These are phyloP conservation scores for Aureobasidium pullulans DNA, from an alignment of 2,329 filamentous ascomycete genomes.

Conservation along the genomic window DNA sequence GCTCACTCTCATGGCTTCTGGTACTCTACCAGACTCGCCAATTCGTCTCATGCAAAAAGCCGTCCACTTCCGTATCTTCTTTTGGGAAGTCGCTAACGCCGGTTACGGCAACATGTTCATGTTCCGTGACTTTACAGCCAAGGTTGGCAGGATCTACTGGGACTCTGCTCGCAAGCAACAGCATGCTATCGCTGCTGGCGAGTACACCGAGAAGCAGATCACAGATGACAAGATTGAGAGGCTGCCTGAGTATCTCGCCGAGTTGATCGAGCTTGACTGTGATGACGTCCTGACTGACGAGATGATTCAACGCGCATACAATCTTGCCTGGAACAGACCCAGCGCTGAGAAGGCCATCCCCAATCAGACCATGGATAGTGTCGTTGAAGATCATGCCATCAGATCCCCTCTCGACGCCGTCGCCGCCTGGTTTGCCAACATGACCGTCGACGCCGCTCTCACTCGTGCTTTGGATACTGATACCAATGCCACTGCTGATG, in stretches of 20 bases:
- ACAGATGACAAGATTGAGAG: conserved; percentile 51
- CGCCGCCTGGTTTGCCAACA: conserved; percentile 82
- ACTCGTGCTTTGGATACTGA: conserved; percentile 52
- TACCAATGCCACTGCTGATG: conserved; percentile 38
- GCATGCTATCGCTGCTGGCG: conserved; percentile 27
- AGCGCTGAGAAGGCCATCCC: conserved; percentile 59
- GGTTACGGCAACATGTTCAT: conserved; percentile 57
- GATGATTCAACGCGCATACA: conserved; percentile 79
- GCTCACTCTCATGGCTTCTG: conserved; percentile 79
- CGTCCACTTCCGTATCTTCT: conserved; percentile 78
- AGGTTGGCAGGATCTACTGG: conserved; percentile 72
- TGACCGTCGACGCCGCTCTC: conserved; percentile 63
- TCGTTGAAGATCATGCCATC: conserved; percentile 78
- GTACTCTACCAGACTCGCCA: conserved; percentile 77
- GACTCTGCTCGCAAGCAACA: conserved; percentile 65
- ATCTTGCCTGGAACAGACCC: conserved; percentile 78
- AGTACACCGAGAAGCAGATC: conserved; percentile 17
- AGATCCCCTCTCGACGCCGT: conserved; percentile 83
- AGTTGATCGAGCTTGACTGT: conserved; percentile 69
- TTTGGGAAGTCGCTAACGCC: conserved; percentile 68
- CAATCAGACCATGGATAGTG: conserved; percentile 69
- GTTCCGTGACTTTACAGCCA: conserved; percentile 63
- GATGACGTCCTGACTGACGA: conserved; percentile 72
- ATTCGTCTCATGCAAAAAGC: conserved; percentile 83
- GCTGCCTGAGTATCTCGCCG: conserved; percentile 68